Base-by-base conservation (phyloP, 2,329 filamentous ascomycete species). In the Ustulina deusta region DNA sequence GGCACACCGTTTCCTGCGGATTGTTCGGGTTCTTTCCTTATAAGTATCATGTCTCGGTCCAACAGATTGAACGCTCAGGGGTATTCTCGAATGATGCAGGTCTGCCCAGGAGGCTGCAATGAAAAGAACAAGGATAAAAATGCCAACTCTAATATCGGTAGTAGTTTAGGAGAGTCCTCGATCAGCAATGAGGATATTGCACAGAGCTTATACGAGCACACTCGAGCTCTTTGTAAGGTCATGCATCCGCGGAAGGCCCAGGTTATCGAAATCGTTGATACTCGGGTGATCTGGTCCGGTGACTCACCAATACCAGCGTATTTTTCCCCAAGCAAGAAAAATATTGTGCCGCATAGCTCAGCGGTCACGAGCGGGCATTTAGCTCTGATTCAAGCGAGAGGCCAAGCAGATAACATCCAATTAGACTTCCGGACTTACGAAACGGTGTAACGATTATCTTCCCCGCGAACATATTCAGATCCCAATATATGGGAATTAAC, bases 31-130 rank as follows among this genome's bases (percentile, higher is more conserved):
- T 34, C 49, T 52, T 7, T 7, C 7, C 36, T 20, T 11, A 9
- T 52, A 20, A 6, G 11, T 1, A 52, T 52, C 49, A 49, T 29
- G 25, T 7, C 49, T 34, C 29, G 15, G 2, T 36, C 22, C 3
- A 1, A 20, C 2, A 20, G 1, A 10, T 6, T 6, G 22, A 57
- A 32, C 1, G 5, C 2, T 25, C 6, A 25, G 6, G 9, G 32
- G n/a, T n/a, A 15, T 1, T n/a, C n/a, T 11, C 5, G 10, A n/a
- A n/a, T n/a, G 51, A 42, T 66, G n/a, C 10, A 57, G 22, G 58
- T 57, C 4, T 66, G 63, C 44, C 34, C 22, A 34, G 63, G 51
- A 2, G 58, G 42, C 10, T 66, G 63, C 20, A 66, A 62, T 13
- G 44, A 57, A 52, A 46, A 27, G 17, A 22, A 7, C 1, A 3